These are phyloP conservation scores for Cyberlindnera galapagoensis DNA, from an alignment of 805 yeast species.

Conservation along the genomic window DNA sequence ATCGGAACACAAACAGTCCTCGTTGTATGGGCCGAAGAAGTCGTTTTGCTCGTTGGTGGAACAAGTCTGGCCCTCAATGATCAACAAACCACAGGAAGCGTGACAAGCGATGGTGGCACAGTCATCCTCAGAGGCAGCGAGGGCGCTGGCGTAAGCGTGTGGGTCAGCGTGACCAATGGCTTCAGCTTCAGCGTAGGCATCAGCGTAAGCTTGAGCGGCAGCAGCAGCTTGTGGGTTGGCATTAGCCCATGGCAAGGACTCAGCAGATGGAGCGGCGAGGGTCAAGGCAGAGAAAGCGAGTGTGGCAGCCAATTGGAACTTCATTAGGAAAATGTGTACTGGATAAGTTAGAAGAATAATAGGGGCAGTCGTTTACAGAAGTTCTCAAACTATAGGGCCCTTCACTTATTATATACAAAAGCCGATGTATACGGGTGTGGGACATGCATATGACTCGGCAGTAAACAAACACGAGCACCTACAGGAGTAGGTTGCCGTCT, in stretches of 20 bases:
- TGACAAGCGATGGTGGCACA: conserved; percentile 26
- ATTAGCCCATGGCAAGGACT: conserved; percentile 8
- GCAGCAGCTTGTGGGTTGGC: conserved; percentile 9
- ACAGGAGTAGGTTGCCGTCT: too few relatives aligned
- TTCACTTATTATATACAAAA: too few relatives aligned
- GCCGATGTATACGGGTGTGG: too few relatives aligned
- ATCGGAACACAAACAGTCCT: conserved; percentile 14
- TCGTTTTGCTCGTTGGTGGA: conserved; percentile 8
- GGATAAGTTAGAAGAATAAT: too few relatives aligned
- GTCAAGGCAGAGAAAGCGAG: conserved; percentile 2
- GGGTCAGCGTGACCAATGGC: conserved; percentile 15
- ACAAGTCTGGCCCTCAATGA: conserved; percentile 25
- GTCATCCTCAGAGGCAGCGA: conserved; percentile 17
- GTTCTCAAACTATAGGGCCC: too few relatives aligned
- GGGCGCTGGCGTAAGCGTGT: conserved; percentile 20
- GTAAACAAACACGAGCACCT: too few relatives aligned
- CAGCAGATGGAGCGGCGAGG: conserved; percentile 3
- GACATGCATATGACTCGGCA: too few relatives aligned
- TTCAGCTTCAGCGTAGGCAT: conserved; percentile 6
- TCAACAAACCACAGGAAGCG: conserved; percentile 26
- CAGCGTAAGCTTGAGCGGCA: conserved; percentile 7
- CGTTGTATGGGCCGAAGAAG: conserved; percentile 11
- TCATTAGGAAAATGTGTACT: background rate
- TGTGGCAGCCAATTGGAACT: conserved; percentile 1
- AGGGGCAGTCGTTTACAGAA: too few relatives aligned